These are phyloP conservation scores for Penicillium tannophilum DNA, from an alignment of 495 filamentous ascomycete species.

Conservation along the genomic window DNA sequence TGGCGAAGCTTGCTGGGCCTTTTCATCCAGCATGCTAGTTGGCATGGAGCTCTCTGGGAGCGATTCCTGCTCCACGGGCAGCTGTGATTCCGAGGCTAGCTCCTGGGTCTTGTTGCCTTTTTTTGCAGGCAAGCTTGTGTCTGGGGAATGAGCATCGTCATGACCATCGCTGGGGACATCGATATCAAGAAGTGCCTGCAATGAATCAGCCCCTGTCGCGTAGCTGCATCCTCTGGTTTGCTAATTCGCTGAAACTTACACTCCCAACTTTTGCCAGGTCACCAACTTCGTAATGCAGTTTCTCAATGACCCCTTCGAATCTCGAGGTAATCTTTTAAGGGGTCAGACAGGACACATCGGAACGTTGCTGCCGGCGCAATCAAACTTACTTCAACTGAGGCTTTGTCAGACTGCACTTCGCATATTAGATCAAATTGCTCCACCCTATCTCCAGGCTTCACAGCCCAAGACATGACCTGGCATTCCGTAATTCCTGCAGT, in stretches of 20 bases:
- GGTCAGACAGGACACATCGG: not conserved
- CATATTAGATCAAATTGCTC: slow-evolving; percentile 6
- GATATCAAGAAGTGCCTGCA: not conserved
- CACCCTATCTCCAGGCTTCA: slow-evolving; percentile 6
- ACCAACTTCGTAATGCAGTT: not conserved
- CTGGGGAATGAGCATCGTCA: too few species aligned
- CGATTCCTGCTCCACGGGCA: too few species aligned
- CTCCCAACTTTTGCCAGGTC: not conserved
- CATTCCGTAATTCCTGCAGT: slow-evolving; percentile 6
- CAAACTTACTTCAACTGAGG: slow-evolving; percentile 4
- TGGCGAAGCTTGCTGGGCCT: too few species aligned
- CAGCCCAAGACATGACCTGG: not conserved
- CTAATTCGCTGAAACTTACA: not conserved
- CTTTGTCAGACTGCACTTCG: slow-evolving; percentile 10
- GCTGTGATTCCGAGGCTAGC: too few species aligned
- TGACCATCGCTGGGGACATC: not conserved
- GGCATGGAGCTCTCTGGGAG: too few species aligned
- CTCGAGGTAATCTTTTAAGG: not conserved
- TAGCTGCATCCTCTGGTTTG: not conserved
- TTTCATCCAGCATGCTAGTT: too few species aligned
- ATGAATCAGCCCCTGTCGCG: not conserved
- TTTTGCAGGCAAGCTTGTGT: not conserved
- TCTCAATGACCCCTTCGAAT: not conserved
- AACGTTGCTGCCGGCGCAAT: too few species aligned
- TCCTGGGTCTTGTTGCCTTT: too few species aligned